Percentiles rank a stretch among this genome's conserved stretches.
Conservation (phyloP, 495 filamentous ascomycete species). For the Neurospora cerealis region DNA sequence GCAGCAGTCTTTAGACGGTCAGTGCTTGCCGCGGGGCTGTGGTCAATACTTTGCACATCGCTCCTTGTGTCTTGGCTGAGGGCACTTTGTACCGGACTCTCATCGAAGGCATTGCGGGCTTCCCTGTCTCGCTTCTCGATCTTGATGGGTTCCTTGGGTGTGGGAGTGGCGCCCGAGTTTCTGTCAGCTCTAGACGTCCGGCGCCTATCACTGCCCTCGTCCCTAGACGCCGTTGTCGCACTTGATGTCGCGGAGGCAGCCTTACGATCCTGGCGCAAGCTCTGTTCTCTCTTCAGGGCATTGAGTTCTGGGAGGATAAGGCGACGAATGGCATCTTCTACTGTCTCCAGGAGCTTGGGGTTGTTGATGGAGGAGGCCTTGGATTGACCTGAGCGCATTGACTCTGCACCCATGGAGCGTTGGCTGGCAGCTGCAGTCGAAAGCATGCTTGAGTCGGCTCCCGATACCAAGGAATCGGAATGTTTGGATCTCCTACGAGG, state of each 20-base stretch:
- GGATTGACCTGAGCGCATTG: constrained; percentile 64
- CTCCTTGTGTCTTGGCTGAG: constrained; percentile 29
- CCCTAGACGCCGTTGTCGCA: constrained; percentile 47
- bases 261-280: constrained; percentile 44
- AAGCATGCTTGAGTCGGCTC: constrained; percentile 62
- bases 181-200: constrained; percentile 24
- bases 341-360: constrained; percentile 85
- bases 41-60: constrained; percentile 26
- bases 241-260: constrained; percentile 49
- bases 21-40: constrained; percentile 30
- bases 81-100: constrained; percentile 36
- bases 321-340: constrained; percentile 90
- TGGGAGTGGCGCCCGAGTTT: constrained; percentile 9
- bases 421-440: constrained; percentile 62
- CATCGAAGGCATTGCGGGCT: constrained; percentile 50
- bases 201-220: constrained; percentile 42
- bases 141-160: constrained; percentile 27
- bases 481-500: constrained; percentile 52
- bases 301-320: constrained; percentile 88
- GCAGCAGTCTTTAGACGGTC: constrained; percentile 31
- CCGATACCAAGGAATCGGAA: constrained; percentile 51
- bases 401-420: constrained; percentile 64
- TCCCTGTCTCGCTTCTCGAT: constrained; percentile 36
- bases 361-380: constrained; percentile 83
- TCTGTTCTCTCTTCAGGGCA: constrained; percentile 82